A percentile compares a stretch with the other conserved stretches of the same genome.
Conservation (phyloP, 768 basidiomycete genomes). For the Lactarius deliciosus region DNA sequence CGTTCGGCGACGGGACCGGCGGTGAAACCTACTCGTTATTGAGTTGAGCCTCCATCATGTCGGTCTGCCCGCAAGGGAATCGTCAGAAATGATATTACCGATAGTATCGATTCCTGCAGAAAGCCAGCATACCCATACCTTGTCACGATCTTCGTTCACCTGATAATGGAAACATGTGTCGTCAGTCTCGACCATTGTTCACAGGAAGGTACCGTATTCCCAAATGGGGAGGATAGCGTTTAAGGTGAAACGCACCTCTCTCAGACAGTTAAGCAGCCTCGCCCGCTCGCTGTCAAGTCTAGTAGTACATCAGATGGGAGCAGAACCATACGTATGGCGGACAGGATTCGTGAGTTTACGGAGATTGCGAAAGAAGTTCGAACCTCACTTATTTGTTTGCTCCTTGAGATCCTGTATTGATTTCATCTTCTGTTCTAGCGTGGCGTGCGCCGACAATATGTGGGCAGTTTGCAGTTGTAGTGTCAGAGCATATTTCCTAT, state of each 20-base stretch:
- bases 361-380: constrained; percentile 11
- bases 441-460: constrained; percentile 79
- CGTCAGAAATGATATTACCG: constrained; percentile 14
- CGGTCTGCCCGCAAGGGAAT: constrained; percentile 44
- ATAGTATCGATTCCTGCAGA: background rate
- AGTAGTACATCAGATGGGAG: constrained; percentile 21
- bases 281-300: constrained; percentile 77
- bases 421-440: constrained; percentile 73
- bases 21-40: constrained; percentile 59
- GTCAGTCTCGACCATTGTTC: constrained; percentile 5
- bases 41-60: constrained; percentile 65
- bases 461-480: constrained; percentile 86
- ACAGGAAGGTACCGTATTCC: constrained; percentile 7
- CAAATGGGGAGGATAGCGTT: constrained; percentile 15
- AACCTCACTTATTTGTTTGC: constrained; percentile 76
- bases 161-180: constrained; percentile 34
- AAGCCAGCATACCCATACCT: constrained; percentile 44
- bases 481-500: constrained; percentile 79
- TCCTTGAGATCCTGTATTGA: constrained; percentile 79
- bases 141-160: constrained; percentile 83
- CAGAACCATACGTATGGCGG: constrained; percentile 8
- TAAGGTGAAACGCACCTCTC: constrained; percentile 53
- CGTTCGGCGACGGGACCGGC: background rate
- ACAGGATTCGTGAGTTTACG: constrained; percentile 6
- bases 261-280: constrained; percentile 63